Conservation (phyloP, 148 eudicot genomes). For the Rhododendron henanense region DNA sequence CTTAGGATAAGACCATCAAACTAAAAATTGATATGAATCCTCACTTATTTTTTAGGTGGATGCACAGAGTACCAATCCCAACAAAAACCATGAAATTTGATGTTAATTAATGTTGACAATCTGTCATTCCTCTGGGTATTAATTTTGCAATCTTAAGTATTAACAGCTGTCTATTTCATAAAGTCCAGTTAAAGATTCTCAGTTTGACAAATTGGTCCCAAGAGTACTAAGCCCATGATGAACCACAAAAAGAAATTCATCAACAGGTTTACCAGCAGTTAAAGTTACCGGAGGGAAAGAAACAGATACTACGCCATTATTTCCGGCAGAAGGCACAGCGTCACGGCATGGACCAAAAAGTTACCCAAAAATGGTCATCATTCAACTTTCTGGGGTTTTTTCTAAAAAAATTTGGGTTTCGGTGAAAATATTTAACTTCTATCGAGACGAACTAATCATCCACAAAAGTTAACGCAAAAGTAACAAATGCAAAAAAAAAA, state of each 20-base stretch:
- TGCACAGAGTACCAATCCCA: not conserved
- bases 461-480: too few species aligned
- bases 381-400: too few species aligned
- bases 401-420: too few species aligned
- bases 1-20: not conserved
- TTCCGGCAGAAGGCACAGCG: not conserved
- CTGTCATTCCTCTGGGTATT: not conserved
- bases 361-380: not conserved
- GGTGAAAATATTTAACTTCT: too few species aligned
- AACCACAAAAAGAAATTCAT: not conserved
- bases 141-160: not conserved
- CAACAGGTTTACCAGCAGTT: not conserved
- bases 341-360: conserved; percentile 5
- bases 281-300: not conserved
- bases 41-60: not conserved
- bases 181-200: not conserved
- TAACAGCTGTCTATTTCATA: not conserved
- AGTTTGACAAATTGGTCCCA: conserved; percentile 1
- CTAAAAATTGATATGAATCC: not conserved
- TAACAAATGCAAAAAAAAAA: too few species aligned
- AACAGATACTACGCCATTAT: not conserved
- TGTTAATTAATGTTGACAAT: too few species aligned
- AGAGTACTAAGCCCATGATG: not conserved
- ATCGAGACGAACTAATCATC: too few species aligned
- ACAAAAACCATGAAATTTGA: too few species aligned